Evolutionary conservation across 306 rosid genomes (phyloP).

Genomic region (Pyrus communis): DNA sequence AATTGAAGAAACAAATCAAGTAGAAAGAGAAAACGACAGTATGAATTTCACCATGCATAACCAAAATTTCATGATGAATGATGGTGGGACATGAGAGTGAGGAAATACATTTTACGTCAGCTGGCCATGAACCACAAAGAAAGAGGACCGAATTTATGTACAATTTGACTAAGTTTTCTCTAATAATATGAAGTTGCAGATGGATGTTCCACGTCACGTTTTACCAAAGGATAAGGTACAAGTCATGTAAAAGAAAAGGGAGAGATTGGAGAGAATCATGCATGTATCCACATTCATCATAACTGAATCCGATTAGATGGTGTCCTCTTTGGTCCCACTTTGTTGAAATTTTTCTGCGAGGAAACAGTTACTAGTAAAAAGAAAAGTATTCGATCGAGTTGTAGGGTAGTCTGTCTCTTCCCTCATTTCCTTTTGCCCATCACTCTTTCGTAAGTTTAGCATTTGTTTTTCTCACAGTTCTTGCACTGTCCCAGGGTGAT

Average conservation of each 20-base stretch:
- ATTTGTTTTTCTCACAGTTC: neutral
- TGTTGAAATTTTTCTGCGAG: neutral
- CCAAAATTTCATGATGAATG: neutral
- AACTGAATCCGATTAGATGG: slow-evolving; percentile 24
- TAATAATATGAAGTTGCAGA: neutral
- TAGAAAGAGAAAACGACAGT: neutral
- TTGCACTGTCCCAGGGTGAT: neutral
- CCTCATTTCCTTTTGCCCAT: neutral
- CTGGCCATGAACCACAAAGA: neutral
- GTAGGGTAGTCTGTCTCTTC: slow-evolving; percentile 8
- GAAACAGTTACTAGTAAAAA: neutral
- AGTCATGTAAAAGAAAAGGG: neutral
- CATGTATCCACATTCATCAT: slow-evolving; percentile 9
- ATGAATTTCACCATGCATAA: neutral
- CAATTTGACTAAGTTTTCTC: neutral
- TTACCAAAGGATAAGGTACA: neutral
- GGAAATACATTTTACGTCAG: neutral
- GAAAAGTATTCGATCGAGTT: neutral
- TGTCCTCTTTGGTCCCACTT: slow-evolving; percentile 26
- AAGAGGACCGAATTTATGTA: neutral
- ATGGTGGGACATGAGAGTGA: neutral
- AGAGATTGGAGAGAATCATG: slow-evolving; percentile 2
- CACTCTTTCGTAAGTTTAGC: neutral
- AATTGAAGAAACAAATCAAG: neutral
- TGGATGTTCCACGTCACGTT: neutral